These are phyloP conservation scores for Lasiodiplodia gonubiensis DNA, from an alignment of 2,329 filamentous ascomycete genomes.

Conservation along the genomic window DNA sequence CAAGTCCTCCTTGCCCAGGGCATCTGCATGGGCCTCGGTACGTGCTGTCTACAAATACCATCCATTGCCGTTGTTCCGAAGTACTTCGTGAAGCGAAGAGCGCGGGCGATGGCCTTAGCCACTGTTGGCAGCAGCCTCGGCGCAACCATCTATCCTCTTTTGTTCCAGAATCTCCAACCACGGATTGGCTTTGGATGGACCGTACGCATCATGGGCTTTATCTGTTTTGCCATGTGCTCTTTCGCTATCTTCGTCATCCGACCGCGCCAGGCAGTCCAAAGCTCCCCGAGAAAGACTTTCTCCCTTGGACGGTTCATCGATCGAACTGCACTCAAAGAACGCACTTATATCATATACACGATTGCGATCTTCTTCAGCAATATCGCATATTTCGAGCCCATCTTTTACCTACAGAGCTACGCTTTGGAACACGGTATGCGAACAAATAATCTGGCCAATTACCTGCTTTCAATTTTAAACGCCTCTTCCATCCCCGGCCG, in stretches of 20 bases:
- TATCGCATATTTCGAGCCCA: conserved; percentile 55
- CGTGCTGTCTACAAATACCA: conserved; percentile 51
- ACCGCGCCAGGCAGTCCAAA: conserved; percentile 49
- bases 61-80: conserved; percentile 54
- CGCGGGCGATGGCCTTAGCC: conserved; percentile 52
- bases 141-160: conserved; percentile 46
- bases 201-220: conserved; percentile 68
- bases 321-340: not conserved
- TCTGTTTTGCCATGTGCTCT: conserved; percentile 59
- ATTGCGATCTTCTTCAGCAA: conserved; percentile 52
- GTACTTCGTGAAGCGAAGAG: conserved; percentile 54
- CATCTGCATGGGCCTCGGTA: conserved; percentile 55
- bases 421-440: conserved; percentile 61
- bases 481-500: conserved; percentile 49
- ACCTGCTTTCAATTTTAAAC: conserved; percentile 49
- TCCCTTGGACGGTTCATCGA: conserved; percentile 32
- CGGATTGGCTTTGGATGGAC: conserved; percentile 68
- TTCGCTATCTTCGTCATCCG: conserved; percentile 51
- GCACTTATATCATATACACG: conserved; percentile 49
- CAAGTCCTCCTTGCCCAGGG: conserved; percentile 58
- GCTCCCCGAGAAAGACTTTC: conserved; percentile 30
- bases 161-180: conserved; percentile 64
- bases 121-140: conserved; percentile 47
- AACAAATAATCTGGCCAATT: conserved; percentile 55
- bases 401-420: conserved; percentile 63